Conservation (phyloP, 139 green algal genomes). For the Penium margaritaceum region DNA sequence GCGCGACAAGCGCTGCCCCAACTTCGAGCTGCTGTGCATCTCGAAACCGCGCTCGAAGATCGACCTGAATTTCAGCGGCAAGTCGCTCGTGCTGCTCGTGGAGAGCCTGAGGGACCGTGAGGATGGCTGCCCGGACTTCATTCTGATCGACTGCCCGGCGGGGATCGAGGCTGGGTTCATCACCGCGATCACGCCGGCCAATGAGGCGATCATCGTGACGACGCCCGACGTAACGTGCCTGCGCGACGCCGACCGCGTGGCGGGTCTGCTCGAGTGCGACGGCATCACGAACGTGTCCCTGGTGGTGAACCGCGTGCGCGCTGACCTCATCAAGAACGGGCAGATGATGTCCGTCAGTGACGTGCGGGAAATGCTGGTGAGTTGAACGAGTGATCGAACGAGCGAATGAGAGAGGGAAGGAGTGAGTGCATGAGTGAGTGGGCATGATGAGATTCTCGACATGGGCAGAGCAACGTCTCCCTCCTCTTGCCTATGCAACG, state of each 20-base stretch:
- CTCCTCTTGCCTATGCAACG: no score
- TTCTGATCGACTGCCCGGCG: slow-evolving; percentile 76
- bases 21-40: slow-evolving; percentile 73
- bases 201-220: slow-evolving; percentile 79
- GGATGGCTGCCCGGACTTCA: slow-evolving; percentile 65
- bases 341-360: slow-evolving; percentile 88
- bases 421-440: no score
- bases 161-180: slow-evolving; percentile 87
- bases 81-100: slow-evolving; percentile 75
- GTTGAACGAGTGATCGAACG: no score
- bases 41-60: slow-evolving; percentile 57
- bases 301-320: slow-evolving; percentile 77
- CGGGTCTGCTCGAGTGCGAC: slow-evolving; percentile 78
- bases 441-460: no score
- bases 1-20: slow-evolving; percentile 80
- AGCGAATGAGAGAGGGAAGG: no score
- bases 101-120: slow-evolving; percentile 63
- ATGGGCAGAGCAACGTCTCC: no score
- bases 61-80: slow-evolving; percentile 69
- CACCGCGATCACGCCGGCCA: slow-evolving; percentile 75
- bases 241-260: slow-evolving; percentile 73
- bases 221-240: slow-evolving; percentile 85
- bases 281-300: slow-evolving; percentile 79
- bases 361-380: slow-evolving; percentile 78
- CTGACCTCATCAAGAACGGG: slow-evolving; percentile 80